phyloP scores from a whole-genome alignment of 768 basidiomycete genomes.

The Hygrocybe coccinea region DNA sequence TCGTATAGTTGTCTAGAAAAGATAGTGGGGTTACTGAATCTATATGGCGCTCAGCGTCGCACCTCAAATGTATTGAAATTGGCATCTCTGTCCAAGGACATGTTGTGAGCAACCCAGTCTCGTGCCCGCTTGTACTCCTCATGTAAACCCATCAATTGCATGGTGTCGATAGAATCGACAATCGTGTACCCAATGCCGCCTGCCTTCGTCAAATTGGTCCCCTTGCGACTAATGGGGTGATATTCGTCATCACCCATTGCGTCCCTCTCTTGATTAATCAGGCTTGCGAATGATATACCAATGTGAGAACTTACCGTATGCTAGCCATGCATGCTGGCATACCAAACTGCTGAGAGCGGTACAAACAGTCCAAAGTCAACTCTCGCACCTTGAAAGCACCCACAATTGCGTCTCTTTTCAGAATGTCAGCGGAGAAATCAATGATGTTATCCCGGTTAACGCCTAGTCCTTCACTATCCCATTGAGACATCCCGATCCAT shows the following conservation, averaged over 20 bases:
- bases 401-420: conserved; percentile 65
- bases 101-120: conserved; percentile 64
- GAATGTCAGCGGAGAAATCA: conserved; percentile 47
- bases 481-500: conserved; percentile 41
- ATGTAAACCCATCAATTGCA: conserved; percentile 78
- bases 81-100: conserved; percentile 74
- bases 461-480: conserved; percentile 29
- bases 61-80: conserved; percentile 91
- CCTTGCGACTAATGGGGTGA: conserved; percentile 71
- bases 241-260: conserved; percentile 93
- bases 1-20: conserved; percentile 78
- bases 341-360: conserved; percentile 9
- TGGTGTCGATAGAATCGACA: conserved; percentile 80
- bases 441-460: conserved; percentile 2
- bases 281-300: not conserved
- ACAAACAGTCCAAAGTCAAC: not conserved
- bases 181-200: conserved; percentile 89
- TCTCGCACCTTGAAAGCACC: conserved; percentile 69
- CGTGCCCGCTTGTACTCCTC: conserved; percentile 76
- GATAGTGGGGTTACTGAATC: not conserved
- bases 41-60: conserved; percentile 15
- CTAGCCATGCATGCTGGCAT: conserved; percentile 73
- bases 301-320: conserved; percentile 57
- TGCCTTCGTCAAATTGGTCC: conserved; percentile 70
- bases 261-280: conserved; percentile 57